phyloP scores from a whole-genome alignment of 352 stramenopile species.

The Pythium apleroticum region DNA sequence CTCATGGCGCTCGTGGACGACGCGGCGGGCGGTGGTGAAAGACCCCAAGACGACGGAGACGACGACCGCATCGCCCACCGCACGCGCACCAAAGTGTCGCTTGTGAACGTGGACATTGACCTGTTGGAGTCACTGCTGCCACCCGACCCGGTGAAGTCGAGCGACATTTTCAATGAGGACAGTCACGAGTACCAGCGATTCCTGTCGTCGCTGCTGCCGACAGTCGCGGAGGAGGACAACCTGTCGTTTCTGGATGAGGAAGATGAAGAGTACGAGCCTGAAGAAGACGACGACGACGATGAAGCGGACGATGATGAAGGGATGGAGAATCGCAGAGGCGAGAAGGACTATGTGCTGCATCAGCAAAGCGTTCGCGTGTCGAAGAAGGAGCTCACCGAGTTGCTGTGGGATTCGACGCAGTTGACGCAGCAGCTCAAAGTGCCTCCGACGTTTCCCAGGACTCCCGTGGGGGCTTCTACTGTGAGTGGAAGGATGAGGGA shows the following conservation, averaged over 20 bases:
- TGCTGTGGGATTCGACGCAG: constrained; percentile 81
- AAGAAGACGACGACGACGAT: background rate
- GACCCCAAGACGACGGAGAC: background rate
- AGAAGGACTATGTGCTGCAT: constrained; percentile 41
- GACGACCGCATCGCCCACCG: constrained; percentile 62
- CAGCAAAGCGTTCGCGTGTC: constrained; percentile 45
- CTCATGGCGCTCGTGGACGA: constrained; percentile 11
- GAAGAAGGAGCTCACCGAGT: constrained; percentile 78
- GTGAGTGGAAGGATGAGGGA: background rate
- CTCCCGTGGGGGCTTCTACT: background rate
- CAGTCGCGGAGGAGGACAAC: constrained; percentile 53
- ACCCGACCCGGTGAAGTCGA: constrained; percentile 25
- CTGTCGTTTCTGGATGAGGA: constrained; percentile 69
- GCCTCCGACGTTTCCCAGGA: constrained; percentile 25
- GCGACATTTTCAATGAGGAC: constrained; percentile 28
- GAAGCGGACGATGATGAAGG: constrained; percentile 42
- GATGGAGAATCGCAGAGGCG: constrained; percentile 24
- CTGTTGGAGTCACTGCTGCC: constrained; percentile 63
- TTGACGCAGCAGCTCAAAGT: constrained; percentile 35
- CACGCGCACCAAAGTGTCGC: constrained; percentile 75
- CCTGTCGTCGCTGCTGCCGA: constrained; percentile 68
- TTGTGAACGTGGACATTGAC: constrained; percentile 74
- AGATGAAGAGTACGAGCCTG: background rate
- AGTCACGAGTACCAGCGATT: constrained; percentile 84
- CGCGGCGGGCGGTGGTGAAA: background rate